These are phyloP conservation scores for Hypoxylon cercidicola DNA, from an alignment of 495 filamentous ascomycete species.

Conservation along the genomic window DNA sequence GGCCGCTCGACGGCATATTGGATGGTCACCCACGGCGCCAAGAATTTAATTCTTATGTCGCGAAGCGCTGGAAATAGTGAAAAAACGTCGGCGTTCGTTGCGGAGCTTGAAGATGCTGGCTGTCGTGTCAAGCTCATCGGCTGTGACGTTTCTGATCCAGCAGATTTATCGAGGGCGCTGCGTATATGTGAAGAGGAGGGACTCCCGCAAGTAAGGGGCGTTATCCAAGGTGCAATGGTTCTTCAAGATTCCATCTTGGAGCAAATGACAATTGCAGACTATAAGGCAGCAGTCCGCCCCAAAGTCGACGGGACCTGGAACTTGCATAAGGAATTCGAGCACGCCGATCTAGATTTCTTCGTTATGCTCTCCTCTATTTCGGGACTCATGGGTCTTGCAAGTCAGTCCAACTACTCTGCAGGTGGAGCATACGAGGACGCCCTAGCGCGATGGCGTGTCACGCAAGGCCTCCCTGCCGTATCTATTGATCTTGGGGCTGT, in stretches of 20 bases:
- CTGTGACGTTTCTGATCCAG: constrained; percentile 58
- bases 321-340: constrained; percentile 42
- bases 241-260: constrained; percentile 52
- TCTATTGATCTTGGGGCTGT: constrained; percentile 63
- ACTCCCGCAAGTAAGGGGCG: constrained; percentile 50
- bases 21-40: constrained; percentile 63
- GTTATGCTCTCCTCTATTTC: constrained; percentile 61
- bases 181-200: neutral
- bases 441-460: constrained; percentile 53
- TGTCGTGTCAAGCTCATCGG: constrained; percentile 40
- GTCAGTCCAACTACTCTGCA: constrained; percentile 62
- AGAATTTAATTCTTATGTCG: constrained; percentile 60
- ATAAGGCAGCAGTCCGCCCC: constrained; percentile 45
- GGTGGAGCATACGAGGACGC: constrained; percentile 51
- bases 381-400: constrained; percentile 53
- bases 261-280: constrained; percentile 48
- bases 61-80: constrained; percentile 53
- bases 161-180: neutral
- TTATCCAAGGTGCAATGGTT: constrained; percentile 61
- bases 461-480: constrained; percentile 46
- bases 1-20: constrained; percentile 60
- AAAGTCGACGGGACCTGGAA: constrained; percentile 53
- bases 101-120: neutral
- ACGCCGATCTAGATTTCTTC: constrained; percentile 63
- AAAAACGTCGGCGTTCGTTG: neutral